These are phyloP conservation scores for Starmerella etchellsii DNA, from an alignment of 805 yeast genomes.

Conservation along the genomic window DNA sequence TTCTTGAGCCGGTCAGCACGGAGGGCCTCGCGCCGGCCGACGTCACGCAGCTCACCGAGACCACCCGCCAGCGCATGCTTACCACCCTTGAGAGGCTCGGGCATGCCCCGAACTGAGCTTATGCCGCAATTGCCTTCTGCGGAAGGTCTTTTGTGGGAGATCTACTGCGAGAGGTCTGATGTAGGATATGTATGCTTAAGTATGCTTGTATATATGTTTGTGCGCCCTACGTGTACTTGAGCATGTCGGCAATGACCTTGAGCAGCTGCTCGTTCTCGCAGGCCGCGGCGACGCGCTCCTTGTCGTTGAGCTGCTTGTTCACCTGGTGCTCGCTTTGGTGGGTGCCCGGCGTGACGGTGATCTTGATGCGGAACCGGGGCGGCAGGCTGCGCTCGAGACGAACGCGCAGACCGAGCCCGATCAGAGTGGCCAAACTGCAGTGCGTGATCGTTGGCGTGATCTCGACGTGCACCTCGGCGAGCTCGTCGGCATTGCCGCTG, in stretches of 20 bases:
- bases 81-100: constrained; percentile 24
- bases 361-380: constrained; percentile 64
- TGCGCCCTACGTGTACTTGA: constrained; percentile 24
- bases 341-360: constrained; percentile 75
- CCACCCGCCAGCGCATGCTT: constrained; percentile 50
- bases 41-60: constrained; percentile 45
- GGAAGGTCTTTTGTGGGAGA: no score
- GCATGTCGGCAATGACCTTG: constrained; percentile 84
- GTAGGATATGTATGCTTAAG: no score
- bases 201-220: no score
- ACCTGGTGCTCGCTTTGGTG: constrained; percentile 95
- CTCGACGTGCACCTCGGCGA: constrained; percentile 64
- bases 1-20: constrained; percentile 70
- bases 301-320: constrained; percentile 90
- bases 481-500: constrained; percentile 37
- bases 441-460: constrained; percentile 98
- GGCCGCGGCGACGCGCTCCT: constrained; percentile 96
- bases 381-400: constrained; percentile 82
- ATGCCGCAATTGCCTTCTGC: no score
- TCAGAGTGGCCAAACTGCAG: constrained; percentile 88
- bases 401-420: constrained; percentile 89
- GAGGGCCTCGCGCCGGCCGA: constrained; percentile 57
- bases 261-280: constrained; percentile 90
- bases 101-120: no score
- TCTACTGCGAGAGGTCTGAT: no score